Evolutionary conservation across 306 rosid genomes (phyloP), one percentile per base, ranked within the genome.

Genomic region (Dalbergia cochinchinensis): DNA sequence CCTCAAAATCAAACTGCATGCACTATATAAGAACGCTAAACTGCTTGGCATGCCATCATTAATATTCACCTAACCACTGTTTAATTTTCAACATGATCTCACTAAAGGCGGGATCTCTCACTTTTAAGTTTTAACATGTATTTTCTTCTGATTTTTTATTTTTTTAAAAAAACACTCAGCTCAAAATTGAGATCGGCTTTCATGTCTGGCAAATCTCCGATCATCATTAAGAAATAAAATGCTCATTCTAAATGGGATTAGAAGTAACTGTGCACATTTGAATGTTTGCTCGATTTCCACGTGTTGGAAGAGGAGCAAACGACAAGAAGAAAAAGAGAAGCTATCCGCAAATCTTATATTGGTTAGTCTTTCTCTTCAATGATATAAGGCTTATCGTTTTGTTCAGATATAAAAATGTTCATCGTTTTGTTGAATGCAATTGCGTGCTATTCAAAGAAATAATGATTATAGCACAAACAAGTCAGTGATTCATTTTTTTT

Each of bases 261-360:
- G 16, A 62, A 62, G 45, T 13, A 62, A 34, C 19, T 33, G 7
- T 5, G 42, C 67, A 15, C 11, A 14, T 35, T 64, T 8, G 37
- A 35, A 64, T 64, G 35, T 64, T 64, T 37, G 39, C 18, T 68
- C 67, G 26, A 50, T 51, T 61, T 76, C 72, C 78, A 76, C 85
- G 82, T 76, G 82, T 62, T 61, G 16, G 19, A 62, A 69, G 39
- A 76, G 18, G 59, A 76, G 67, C 31, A 69, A 75, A 22, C 78
- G 78, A 71, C 75, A 71, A 77, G 31, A 10, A 41, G 4, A 5
- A 69, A 71, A 64, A 22, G 63, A 31, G 63, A 31, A 47, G 35
- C 54, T 8, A 62, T 12, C 1, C 60, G 6, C n/a, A 5, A 12
- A n/a, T 61, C 18, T 18, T 58, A 44, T 57, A 65, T 41, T 45